Percentiles rank a stretch among this genome's conserved stretches.
Conservation (phyloP, 257 asterid species). For the Misopates orontium region DNA sequence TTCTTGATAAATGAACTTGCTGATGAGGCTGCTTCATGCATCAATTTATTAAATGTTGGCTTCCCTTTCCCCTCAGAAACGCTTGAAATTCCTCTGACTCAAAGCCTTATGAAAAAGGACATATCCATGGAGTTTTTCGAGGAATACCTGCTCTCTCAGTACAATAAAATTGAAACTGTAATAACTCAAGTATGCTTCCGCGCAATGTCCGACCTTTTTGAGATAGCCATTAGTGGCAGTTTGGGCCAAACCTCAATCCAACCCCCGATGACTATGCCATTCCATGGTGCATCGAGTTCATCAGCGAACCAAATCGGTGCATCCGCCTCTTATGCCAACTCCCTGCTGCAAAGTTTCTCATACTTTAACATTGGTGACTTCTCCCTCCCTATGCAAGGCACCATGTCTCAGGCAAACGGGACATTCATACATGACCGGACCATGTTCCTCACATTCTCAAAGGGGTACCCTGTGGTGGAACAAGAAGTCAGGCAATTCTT, state of each 20-base stretch:
- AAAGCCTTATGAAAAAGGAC: slow-evolving; percentile 25
- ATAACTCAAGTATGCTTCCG: slow-evolving; percentile 35
- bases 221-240: slow-evolving; percentile 32
- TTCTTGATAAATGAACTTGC: slow-evolving; percentile 38
- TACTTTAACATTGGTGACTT: slow-evolving; percentile 19
- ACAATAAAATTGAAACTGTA: slow-evolving; percentile 28
- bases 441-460: slow-evolving; percentile 68
- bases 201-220: slow-evolving; percentile 50
- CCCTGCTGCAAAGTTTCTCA: slow-evolving; percentile 26
- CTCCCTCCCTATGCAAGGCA: background rate
- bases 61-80: background rate
- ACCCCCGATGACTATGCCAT: background rate
- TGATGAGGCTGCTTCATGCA: slow-evolving; percentile 59
- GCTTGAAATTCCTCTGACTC: slow-evolving; percentile 47
- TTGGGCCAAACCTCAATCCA: background rate
- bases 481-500: slow-evolving; percentile 50
- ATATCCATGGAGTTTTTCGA: slow-evolving; percentile 39
- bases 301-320: background rate
- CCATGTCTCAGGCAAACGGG: background rate
- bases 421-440: slow-evolving; percentile 36
- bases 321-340: slow-evolving; percentile 4
- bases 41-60: slow-evolving; percentile 33
- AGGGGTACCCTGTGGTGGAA: slow-evolving; percentile 61
- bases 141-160: slow-evolving; percentile 17
- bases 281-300: slow-evolving; percentile 10